Percentiles rank a stretch among this genome's conserved stretches.
Conservation (phyloP, 495 filamentous ascomycete species). For the Annulohypoxylon bovei region DNA sequence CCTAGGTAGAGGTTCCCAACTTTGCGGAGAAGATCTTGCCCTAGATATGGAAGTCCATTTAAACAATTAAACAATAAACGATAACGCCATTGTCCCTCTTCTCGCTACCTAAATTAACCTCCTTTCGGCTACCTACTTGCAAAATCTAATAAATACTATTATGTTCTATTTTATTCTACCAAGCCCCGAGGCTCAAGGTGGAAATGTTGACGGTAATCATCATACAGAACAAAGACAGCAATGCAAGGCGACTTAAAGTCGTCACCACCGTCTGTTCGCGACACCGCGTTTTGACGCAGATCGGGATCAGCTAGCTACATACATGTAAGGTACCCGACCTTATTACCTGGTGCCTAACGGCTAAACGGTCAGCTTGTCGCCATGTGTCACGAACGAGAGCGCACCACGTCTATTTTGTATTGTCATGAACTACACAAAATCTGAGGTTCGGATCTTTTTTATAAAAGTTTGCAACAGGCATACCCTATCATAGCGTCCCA, state of each 20-base stretch:
- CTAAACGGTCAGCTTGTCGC: constrained; percentile 13
- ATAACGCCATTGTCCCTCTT: constrained; percentile 12
- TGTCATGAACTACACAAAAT: neutral
- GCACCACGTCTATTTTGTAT: constrained; percentile 30
- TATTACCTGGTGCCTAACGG: neutral
- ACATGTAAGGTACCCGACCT: neutral
- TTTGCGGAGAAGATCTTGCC: constrained; percentile 43
- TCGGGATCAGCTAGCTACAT: neutral
- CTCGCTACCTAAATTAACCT: neutral
- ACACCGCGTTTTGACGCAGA: constrained; percentile 5
- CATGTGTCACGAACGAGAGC: constrained; percentile 39
- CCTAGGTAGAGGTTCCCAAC: no score
- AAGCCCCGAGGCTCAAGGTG: constrained; percentile 15
- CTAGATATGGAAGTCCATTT: constrained; percentile 36
- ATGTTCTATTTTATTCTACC: neutral
- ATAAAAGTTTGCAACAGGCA: neutral
- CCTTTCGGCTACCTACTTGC: constrained; percentile 13
- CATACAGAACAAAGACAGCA: constrained; percentile 18
- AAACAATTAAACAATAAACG: constrained; percentile 14
- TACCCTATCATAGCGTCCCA: constrained; percentile 34
- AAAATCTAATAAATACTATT: constrained; percentile 13
- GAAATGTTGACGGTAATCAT: constrained; percentile 24
- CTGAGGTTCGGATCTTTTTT: constrained; percentile 1
- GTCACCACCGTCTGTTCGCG: constrained; percentile 5
- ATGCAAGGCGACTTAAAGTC: constrained; percentile 7